Evolutionary conservation across 2,329 filamentous ascomycete species (phyloP), one percentile per base, ranked within the genome.

Genomic region (Berkeleyomyces rouxiae): DNA sequence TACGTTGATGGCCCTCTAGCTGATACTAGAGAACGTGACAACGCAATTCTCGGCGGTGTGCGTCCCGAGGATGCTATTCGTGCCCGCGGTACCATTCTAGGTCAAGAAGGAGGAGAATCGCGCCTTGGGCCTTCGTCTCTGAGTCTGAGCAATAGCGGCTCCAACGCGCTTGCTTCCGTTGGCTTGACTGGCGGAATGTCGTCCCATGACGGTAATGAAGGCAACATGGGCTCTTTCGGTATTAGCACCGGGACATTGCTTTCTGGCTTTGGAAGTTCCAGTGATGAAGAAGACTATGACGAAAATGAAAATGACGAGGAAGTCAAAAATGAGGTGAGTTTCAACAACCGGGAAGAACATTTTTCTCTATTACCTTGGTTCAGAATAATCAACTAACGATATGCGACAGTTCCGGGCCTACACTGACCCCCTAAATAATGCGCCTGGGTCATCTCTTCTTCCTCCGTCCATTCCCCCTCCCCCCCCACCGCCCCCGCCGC

Each of bases 11-110:
- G 92, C 64, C 90, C 90, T 0, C 78, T 99, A 36, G 88, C 92
- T 0, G 92, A 96, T 72, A 99, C 93, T 0, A 80, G 93, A 62
- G 93, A 99, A 74, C 84, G 92, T 66, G 93, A 99, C 70, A 99
- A 99, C 71, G 93, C 93, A n/a, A 96, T 97, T 61, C 84, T 99
- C 4, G 93, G 93, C 57, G 93, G 93, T 4, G 91, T 97, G 9
- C 83, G 93, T 65, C 93, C 93, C 0, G 93, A 97, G 68, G 87
- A 95, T 72, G 87, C 88, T 31, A 82, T 95, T 68, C 89, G 86
- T 49, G 87, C 90, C 69, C 82, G 91, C 63, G 83, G 16, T 9
- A 61, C 55, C 11, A 62, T 55, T 13, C 42, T 62, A 40, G 72
- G 78, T 31, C 71, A 82, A 3, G 77, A 75, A 4, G 77, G 77